A percentile compares a stretch with the other conserved stretches of the same genome.
phyloP scores from a whole-genome alignment of 164 flowering plant genomes.

The Umbilicus rupestris region DNA sequence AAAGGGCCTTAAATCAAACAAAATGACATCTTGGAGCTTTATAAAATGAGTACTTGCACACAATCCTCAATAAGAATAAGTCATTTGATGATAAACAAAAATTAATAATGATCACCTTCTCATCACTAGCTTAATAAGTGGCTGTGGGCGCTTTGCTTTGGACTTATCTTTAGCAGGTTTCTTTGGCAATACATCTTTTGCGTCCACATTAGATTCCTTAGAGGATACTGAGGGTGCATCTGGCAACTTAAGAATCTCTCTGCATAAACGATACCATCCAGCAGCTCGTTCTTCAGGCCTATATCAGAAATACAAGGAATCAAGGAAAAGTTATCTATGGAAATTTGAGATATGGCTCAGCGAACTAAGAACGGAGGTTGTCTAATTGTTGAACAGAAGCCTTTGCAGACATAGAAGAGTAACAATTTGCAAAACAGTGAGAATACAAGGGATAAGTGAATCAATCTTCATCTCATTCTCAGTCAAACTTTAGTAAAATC shows the following conservation, averaged over 20 bases:
- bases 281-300: slow-evolving; percentile 96
- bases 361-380: not conserved
- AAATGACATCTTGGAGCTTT: not conserved
- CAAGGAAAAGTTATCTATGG: not conserved
- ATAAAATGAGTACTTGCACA: not conserved
- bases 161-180: slow-evolving; percentile 68
- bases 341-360: not conserved
- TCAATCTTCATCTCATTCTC: not conserved
- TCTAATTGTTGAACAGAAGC: not conserved
- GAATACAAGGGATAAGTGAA: not conserved
- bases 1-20: not conserved
- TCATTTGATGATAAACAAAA: not conserved
- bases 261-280: slow-evolving; percentile 94
- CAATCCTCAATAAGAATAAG: not conserved
- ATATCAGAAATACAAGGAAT: slow-evolving; percentile 11
- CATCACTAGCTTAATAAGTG: slow-evolving; percentile 95
- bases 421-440: not conserved
- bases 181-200: slow-evolving; percentile 49
- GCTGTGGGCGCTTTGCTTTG: slow-evolving; percentile 91
- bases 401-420: not conserved
- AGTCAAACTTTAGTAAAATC: not conserved
- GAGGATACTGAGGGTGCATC: slow-evolving; percentile 70
- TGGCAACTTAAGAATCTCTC: slow-evolving; percentile 90
- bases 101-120: slow-evolving; percentile 50
- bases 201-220: slow-evolving; percentile 43